Base-by-base conservation (phyloP, 2,329 filamentous ascomycete species). In the Phaeosphaeriaceae sp. region DNA sequence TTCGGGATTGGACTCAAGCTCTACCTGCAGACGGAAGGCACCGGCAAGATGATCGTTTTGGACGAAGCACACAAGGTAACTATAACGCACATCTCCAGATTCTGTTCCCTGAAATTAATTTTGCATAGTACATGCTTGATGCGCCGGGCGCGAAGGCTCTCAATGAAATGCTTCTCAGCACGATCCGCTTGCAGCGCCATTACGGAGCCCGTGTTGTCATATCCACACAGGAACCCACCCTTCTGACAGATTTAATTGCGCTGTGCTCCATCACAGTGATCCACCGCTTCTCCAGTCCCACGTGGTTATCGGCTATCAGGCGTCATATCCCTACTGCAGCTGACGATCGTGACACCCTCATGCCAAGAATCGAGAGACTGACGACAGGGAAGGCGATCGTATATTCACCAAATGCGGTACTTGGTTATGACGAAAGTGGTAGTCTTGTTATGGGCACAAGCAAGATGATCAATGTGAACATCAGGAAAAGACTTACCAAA, bases 61-160 rank as follows among this genome's bases (percentile, higher is more conserved):
- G 91, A 94, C 61, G 90, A 94, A 70, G 91, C 91, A 0, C 91
- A 95, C 71, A 93, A 93, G 67, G 84, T 85, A 73, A 50, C 84
- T 85, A 74, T 50, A 55, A 42, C 22, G 42, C 13, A 25, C 7
- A 5, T 1, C 22, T 1, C 10, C 25, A 27, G 25, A 27, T 27
- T 9, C 25, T 27, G 25, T 27, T 27, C 25, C 25, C 25, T 27
- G 25, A 27, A 27, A 27, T 9, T 27, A 27, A 27, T 27, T 27
- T 19, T 7, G 25, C 46, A 1, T 22, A 85, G 77, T 92, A 88
- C 70, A 87, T 92, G 83, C 85, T 67, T 13, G 52, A 82, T 13
- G 79, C 81, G 0, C 83, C 84, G 0, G 73, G 81, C 0, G 86
- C 88, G 42, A 84, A 85, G 1, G 72, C 78, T 2, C 79, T 93